Base-by-base conservation (phyloP, 2,329 filamentous ascomycete genomes). In the Knufia fluminis region DNA sequence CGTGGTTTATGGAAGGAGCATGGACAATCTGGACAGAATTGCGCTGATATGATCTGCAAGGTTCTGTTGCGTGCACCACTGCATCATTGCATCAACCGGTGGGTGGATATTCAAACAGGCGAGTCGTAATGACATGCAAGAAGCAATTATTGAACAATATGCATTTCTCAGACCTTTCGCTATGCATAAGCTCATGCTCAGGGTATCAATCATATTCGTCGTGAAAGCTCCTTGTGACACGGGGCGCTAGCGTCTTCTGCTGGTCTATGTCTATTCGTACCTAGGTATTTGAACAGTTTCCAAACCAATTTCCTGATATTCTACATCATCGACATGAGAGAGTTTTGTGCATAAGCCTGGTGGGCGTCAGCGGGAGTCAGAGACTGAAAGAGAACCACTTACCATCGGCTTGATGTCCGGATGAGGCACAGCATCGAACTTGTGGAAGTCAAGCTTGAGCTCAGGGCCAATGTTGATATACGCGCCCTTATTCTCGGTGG, bases 391-490 rank as follows among this genome's bases (percentile, higher is more conserved):
- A 28, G 33, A 6, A 9, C 22, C 51, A 62, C 69, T 64, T 65
- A 76, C 79, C 80, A 98, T 98, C 12, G 92, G 91, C 67, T 85
- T 88, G 66, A 98, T 92, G 62, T 94, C 79, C 10, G 92, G 92
- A 73, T 98, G 92, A 54, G 90, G 90, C 48, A 98, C 92, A 6
- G 92, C 92, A 60, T 97, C 90, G 60, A 98, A 98, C 65, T 95
- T 84, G 66, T 92, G 79, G 71, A 86, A 98, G 32, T 87, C 74
- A 60, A 97, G 82, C 75, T 96, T 94, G 66, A 94, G 87, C 54
- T 95, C 86, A 14, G 86, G 79, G 26, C 86, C 86, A 57, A 98
- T 85, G 69, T 98, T 97, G 78, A 98, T 98, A 68, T 94, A 98
- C 16, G 92, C 92, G 56, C 92, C 92, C 72, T 90, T 92, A 71